Percentiles rank a stretch among this genome's conserved stretches.
These are phyloP conservation scores for Gaertneriomyces sp. DNA, from an alignment of 192 early-diverging fungal genomes.

Conservation along the genomic window DNA sequence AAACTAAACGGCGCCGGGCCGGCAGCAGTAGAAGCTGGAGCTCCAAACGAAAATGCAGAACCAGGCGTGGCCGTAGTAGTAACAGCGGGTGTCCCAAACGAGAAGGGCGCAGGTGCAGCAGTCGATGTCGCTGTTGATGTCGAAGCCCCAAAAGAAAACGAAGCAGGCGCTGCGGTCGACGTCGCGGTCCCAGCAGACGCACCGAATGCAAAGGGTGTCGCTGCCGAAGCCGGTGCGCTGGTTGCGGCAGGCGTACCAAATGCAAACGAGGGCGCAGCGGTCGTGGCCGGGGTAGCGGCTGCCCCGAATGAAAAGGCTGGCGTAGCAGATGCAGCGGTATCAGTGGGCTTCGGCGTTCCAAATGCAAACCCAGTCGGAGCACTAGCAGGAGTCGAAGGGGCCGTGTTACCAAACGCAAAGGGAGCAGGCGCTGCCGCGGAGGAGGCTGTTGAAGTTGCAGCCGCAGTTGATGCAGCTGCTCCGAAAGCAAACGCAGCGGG, in stretches of 20 bases:
- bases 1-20: conserved; percentile 7
- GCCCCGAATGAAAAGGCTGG: conserved; percentile 8
- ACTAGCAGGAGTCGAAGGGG: background rate
- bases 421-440: background rate
- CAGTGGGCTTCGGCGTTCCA: no score
- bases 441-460: background rate
- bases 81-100: conserved; percentile 3
- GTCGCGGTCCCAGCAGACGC: background rate
- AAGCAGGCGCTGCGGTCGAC: background rate
- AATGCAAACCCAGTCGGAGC: background rate
- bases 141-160: background rate
- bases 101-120: background rate
- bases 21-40: background rate
- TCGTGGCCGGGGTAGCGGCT: background rate
- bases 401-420: background rate
- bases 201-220: background rate
- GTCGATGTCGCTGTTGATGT: background rate
- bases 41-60: conserved; percentile 12
- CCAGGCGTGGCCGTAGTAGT: background rate
- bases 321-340: background rate
- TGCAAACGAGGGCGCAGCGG: background rate
- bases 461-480: background rate
- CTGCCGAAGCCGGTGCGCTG: background rate
- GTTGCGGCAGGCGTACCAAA: background rate
- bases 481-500: background rate